Conservation (phyloP, 495 filamentous ascomycete species). For the Echria macrotheca region DNA sequence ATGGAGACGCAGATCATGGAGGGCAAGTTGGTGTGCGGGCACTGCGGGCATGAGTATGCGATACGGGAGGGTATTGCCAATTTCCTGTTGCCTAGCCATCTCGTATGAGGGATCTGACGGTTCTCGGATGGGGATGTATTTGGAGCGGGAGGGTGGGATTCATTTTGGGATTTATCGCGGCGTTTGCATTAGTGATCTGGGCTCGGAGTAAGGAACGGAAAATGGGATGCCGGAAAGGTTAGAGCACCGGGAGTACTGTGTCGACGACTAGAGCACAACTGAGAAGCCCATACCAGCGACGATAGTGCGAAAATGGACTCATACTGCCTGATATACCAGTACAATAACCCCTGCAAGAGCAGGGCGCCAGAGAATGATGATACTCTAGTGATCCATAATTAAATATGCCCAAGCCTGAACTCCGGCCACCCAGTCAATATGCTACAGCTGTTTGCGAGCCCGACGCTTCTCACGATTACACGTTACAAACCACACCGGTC, state of each 20-base stretch:
- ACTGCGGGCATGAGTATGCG: conserved; percentile 87
- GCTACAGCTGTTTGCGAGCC: conserved; percentile 4
- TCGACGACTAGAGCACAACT: no score
- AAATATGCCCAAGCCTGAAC: conserved; percentile 15
- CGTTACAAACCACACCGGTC: neutral
- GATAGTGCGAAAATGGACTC: no score
- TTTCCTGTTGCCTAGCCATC: conserved; percentile 87
- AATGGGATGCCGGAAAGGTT: no score
- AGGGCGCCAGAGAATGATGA: neutral
- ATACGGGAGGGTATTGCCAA: conserved; percentile 95
- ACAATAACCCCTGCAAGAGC: neutral
- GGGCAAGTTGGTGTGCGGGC: conserved; percentile 83
- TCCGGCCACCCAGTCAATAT: conserved; percentile 13
- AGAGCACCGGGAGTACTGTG: no score
- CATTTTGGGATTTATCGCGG: conserved; percentile 1
- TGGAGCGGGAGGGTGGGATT: neutral
- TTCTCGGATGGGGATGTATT: neutral
- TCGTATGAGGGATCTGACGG: conserved; percentile 60
- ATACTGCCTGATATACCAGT: no score
- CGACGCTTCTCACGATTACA: neutral
- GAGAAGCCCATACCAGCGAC: no score
- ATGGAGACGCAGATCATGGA: conserved; percentile 85
- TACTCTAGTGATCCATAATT: conserved; percentile 9
- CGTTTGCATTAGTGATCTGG: no score
- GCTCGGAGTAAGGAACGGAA: no score